phyloP scores from a whole-genome alignment of 495 filamentous ascomycete genomes.

The Podospora appendiculata region DNA sequence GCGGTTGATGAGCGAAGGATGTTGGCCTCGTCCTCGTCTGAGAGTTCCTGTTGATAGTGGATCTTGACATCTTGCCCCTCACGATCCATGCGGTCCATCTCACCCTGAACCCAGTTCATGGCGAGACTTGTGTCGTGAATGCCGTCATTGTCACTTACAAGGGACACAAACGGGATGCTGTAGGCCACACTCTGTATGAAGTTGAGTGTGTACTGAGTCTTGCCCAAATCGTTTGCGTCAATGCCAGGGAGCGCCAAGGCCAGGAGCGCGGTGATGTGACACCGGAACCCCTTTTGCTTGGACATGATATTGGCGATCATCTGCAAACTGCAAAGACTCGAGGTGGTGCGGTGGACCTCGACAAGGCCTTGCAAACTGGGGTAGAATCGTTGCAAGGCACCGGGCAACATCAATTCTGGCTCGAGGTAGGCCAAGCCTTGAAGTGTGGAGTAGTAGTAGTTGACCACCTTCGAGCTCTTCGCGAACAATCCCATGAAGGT shows the following conservation, averaged over 20 bases:
- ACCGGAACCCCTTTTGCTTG: conserved; percentile 84
- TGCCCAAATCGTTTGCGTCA: conserved; percentile 95
- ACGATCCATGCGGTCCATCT: conserved; percentile 87
- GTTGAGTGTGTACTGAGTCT: conserved; percentile 86
- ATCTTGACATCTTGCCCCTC: conserved; percentile 78
- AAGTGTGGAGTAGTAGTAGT: conserved; percentile 80
- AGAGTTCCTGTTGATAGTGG: conserved; percentile 76
- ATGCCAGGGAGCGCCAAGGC: conserved; percentile 91
- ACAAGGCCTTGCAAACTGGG: conserved; percentile 93
- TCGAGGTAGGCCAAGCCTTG: conserved; percentile 87
- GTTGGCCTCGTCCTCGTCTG: conserved; percentile 77
- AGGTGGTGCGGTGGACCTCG: conserved; percentile 94
- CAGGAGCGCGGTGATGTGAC: conserved; percentile 86
- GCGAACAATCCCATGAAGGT: conserved; percentile 98
- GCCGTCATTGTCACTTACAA: conserved; percentile 62
- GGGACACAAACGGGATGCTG: conserved; percentile 81
- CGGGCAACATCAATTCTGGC: conserved; percentile 85
- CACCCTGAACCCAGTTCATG: conserved; percentile 85
- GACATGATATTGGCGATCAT: conserved; percentile 84
- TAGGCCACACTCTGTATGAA: conserved; percentile 94
- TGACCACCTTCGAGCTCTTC: conserved; percentile 86
- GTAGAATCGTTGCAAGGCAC: conserved; percentile 92
- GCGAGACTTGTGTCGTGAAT: conserved; percentile 72
- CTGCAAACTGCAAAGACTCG: conserved; percentile 83
- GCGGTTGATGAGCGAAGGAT: conserved; percentile 95